Conservation (phyloP, 2,329 filamentous ascomycete genomes). For the Cladophialophora bantiana region DNA sequence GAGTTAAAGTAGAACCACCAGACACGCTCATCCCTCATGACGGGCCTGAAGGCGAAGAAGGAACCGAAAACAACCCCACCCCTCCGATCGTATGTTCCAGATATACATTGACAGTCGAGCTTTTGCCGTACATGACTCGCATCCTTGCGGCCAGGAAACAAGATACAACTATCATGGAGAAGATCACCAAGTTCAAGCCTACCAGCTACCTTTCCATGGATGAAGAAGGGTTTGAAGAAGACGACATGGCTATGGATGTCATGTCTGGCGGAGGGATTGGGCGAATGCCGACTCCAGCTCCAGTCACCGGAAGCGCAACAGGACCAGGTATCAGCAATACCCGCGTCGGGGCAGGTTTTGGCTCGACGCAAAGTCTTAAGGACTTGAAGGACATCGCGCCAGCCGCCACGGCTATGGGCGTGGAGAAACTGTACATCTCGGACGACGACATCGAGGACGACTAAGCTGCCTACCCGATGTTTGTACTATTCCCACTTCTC, state of each 20-base stretch:
- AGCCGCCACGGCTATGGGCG: slow-evolving; percentile 52
- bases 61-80: slow-evolving; percentile 12
- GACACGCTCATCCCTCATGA: background rate
- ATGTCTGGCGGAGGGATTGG: background rate
- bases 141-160: slow-evolving; percentile 56
- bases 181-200: slow-evolving; percentile 67
- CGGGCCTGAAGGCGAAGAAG: slow-evolving; percentile 8
- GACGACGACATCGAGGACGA: slow-evolving; percentile 86
- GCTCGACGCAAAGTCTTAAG: background rate
- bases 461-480: slow-evolving; percentile 37
- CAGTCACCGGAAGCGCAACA: background rate
- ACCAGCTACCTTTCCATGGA: slow-evolving; percentile 40
- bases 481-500: too few species aligned
- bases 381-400: background rate
- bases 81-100: slow-evolving; percentile 61
- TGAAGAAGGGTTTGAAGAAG: slow-evolving; percentile 56
- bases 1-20: slow-evolving; percentile 6
- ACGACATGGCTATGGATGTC: slow-evolving; percentile 51
- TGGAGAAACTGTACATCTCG: slow-evolving; percentile 74
- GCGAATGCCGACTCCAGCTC: background rate
- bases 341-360: background rate
- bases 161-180: slow-evolving; percentile 66
- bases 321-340: background rate
- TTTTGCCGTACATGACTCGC: slow-evolving; percentile 81
- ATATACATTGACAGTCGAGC: slow-evolving; percentile 79